Conservation (phyloP, 495 filamentous ascomycete species). For the Achaetomiella virescens region DNA sequence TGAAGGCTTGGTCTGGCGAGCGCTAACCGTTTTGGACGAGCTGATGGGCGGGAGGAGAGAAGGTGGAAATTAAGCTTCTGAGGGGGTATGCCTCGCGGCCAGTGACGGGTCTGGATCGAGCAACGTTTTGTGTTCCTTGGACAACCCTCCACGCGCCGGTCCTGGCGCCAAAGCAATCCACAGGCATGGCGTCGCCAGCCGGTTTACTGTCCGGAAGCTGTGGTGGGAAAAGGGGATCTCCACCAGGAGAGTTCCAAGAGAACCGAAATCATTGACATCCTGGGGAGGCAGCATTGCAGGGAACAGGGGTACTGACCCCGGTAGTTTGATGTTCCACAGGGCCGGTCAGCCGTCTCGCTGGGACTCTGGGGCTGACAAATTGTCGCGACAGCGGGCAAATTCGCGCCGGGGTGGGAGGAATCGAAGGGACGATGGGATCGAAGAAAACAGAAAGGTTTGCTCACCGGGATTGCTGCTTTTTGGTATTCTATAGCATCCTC, state of each 20-base stretch:
- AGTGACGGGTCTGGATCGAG: not conserved
- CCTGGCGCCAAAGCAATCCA: not conserved
- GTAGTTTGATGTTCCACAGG: not conserved
- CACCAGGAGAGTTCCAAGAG: not conserved
- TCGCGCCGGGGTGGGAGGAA: not conserved
- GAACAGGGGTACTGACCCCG: not conserved
- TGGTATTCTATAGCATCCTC: not conserved
- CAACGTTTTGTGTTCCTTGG: not conserved
- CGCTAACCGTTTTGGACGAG: constrained; percentile 13
- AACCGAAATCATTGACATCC: not conserved
- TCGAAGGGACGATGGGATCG: not conserved
- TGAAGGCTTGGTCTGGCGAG: not conserved
- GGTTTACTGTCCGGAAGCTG: not conserved
- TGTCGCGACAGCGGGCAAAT: not conserved
- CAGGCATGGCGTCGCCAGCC: not conserved
- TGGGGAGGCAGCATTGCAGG: not conserved
- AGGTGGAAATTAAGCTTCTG: constrained; percentile 7
- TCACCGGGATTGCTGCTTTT: constrained; percentile 4
- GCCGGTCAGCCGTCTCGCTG: not conserved
- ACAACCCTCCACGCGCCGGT: not conserved
- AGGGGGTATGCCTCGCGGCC: not conserved
- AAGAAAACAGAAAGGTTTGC: not conserved
- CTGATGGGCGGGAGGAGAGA: constrained; percentile 3
- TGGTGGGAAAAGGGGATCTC: not conserved
- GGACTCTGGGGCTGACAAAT: not conserved